Evolutionary conservation across 2,329 filamentous ascomycete genomes (phyloP), one percentile per base, ranked within the genome.

Genomic region (Ophiosphaerella narmari): DNA sequence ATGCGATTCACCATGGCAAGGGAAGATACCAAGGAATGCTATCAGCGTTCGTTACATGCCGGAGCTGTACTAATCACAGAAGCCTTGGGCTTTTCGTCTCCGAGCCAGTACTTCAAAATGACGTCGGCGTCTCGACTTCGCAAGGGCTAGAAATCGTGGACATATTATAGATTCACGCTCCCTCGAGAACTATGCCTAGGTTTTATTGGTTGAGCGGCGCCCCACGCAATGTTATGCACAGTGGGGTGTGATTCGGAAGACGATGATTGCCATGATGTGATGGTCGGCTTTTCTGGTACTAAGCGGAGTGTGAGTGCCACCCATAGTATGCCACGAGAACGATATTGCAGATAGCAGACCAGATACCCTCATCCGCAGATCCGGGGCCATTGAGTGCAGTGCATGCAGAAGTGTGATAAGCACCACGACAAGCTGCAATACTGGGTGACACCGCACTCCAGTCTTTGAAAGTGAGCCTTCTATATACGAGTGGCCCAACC

Each of bases 401-500:
- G 31, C 16, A 16, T 11, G 38, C 29, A 34, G 33, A 42, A 48
- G 57, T 60, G 55, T 39, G 55, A 46, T 46, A 41, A 41, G 21
- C 46, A 48, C 46, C 40, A 32, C 52, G 50, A 54, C 51, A 56
- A 48, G 55, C 36, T 62, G 50, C 40, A 35, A 35, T n/a, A 35
- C 39, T 46, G 33, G n/a, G 38, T 36, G 29, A 36, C 46, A 54
- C 43, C 43, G 53, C 47, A 46, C 40, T 53, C 48, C 50, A 59
- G 50, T 65, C 46, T 46, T 55, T 39, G 40, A 31, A 48, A 53
- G 48, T 31, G 48, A 34, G 50, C 34, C 48, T 26, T 42, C 56
- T 58, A 49, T 46, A 57, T 54, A 44, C 43, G 47, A 55, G 51
- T 44, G 50, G 42, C 40, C 35, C 46, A 54, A 48, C 62, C 62